Evolutionary conservation across 768 basidiomycete genomes (phyloP), one percentile per base, ranked within the genome.

Genomic region (Amyloporia xantha): DNA sequence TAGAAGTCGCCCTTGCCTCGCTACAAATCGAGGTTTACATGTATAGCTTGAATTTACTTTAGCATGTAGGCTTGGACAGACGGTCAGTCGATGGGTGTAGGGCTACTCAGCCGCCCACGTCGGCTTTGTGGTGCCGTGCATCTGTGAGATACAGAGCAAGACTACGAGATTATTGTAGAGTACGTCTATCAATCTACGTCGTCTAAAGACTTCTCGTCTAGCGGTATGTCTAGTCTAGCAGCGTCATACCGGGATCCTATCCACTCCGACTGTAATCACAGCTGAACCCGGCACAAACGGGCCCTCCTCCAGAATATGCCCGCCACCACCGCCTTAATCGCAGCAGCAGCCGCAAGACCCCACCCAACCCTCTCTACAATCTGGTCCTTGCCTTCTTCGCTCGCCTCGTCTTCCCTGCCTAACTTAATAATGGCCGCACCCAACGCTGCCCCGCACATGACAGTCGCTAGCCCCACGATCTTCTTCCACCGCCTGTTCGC

Each of bases 221-320:
- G n/a, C n/a, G n/a, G n/a, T n/a, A n/a, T n/a, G n/a, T n/a, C n/a
- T n/a, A n/a, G n/a, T n/a, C n/a, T n/a, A n/a, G n/a, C n/a, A n/a
- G n/a, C n/a, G n/a, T 35, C n/a, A 35, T 10, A 35, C 10, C 33
- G 9, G 33, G n/a, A 35, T 35, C 9, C 33, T n/a, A n/a, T n/a
- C 10, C n/a, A 9, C n/a, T 44, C 42, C 4, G 4, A 23, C 42
- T 44, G 24, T 33, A 33, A 3, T 39, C 20, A 39, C 9, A 39
- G 7, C 38, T 39, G 38, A 39, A 39, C 20, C 9, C 38, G 15
- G 17, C 38, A 6, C 20, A 13, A 10, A 21, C 44, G 3, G 2
- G 20, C 44, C 25, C 44, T 45, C 24, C 44, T 9, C 44, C 44
- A 45, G 33, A 45, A 45, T 9, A 45, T 36, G 19, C 17, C 44